Percentiles rank a stretch among this genome's conserved stretches.
Evolutionary conservation across 805 yeast genomes (phyloP).

Genomic region (Diddensiella santjacobensis): DNA sequence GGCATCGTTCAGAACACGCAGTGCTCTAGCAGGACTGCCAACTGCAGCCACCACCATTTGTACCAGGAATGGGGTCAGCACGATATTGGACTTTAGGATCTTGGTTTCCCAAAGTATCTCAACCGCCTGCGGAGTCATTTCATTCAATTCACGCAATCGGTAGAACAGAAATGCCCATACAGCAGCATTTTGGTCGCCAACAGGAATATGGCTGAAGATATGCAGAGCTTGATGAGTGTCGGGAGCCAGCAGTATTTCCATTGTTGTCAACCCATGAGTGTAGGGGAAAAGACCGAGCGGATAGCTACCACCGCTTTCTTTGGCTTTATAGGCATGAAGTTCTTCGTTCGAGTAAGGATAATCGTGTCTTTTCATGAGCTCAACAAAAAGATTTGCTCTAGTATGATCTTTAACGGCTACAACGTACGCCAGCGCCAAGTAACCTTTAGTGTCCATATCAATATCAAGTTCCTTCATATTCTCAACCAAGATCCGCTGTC

Average conservation of each 20-base stretch:
- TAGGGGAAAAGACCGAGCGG: conserved; percentile 20
- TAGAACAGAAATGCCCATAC: conserved; percentile 27
- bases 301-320: not conserved
- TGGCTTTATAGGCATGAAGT: conserved; percentile 8
- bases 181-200: conserved; percentile 9
- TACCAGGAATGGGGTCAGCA: conserved; percentile 12
- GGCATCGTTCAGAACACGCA: conserved; percentile 12
- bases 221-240: conserved; percentile 18
- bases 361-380: conserved; percentile 18
- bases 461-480: conserved; percentile 16
- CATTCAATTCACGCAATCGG: conserved; percentile 18
- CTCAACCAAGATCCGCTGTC: conserved; percentile 25
- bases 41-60: conserved; percentile 13
- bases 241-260: conserved; percentile 16
- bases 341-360: conserved; percentile 22
- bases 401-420: conserved; percentile 13
- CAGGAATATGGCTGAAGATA: conserved; percentile 12
- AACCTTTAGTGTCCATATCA: conserved; percentile 30
- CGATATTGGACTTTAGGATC: conserved; percentile 11
- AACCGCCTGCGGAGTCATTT: conserved; percentile 22
- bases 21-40: conserved; percentile 6
- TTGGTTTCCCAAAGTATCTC: conserved; percentile 17
- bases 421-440: conserved; percentile 28
- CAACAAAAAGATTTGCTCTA: conserved; percentile 12
- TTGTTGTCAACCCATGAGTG: conserved; percentile 17